Percentiles rank a stretch among this genome's conserved stretches.
These are phyloP conservation scores for Salix arbutifolia DNA, from an alignment of 345 rosid species.

Conservation along the genomic window DNA sequence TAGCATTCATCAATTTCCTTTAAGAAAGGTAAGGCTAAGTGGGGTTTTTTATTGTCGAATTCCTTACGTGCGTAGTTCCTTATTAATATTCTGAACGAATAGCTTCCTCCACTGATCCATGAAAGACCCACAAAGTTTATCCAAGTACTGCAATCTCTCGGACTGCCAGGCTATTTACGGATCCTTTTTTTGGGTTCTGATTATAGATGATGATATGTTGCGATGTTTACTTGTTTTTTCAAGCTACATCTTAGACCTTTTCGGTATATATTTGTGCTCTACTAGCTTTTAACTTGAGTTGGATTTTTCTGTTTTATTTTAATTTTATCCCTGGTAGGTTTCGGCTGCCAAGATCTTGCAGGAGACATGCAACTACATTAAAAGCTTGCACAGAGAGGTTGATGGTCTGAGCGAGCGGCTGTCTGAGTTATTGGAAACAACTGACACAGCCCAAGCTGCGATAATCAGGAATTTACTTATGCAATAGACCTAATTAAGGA, in stretches of 20 bases:
- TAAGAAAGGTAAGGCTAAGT: background rate
- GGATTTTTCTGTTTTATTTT: background rate
- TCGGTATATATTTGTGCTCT: background rate
- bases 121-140: background rate
- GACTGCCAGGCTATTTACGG: background rate
- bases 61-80: background rate
- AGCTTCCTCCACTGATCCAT: background rate
- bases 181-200: background rate
- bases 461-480: constrained; percentile 60
- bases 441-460: constrained; percentile 78
- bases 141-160: background rate
- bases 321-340: constrained; percentile 33
- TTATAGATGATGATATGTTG: background rate
- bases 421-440: constrained; percentile 60
- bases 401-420: constrained; percentile 77
- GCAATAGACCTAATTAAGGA: constrained; percentile 26
- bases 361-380: constrained; percentile 81
- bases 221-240: background rate
- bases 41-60: background rate
- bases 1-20: background rate
- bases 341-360: constrained; percentile 69
- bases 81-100: too few relatives aligned
- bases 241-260: background rate
- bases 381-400: constrained; percentile 70
- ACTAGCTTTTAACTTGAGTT: background rate